These are phyloP conservation scores for Fusarium xyrophilum DNA, from an alignment of 2,329 filamentous ascomycete species.

Conservation along the genomic window DNA sequence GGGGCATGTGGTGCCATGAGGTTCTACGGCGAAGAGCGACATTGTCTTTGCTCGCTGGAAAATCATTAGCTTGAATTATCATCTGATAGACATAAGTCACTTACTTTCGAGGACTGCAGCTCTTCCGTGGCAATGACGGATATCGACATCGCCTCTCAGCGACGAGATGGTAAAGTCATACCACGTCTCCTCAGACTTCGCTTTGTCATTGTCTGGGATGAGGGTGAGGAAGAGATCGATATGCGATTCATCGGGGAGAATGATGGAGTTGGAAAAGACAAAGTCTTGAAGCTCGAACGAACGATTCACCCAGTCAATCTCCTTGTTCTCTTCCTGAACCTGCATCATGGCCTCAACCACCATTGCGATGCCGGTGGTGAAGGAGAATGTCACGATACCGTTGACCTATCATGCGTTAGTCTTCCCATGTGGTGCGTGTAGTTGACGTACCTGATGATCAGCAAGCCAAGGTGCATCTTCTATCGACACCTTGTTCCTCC, in stretches of 20 bases:
- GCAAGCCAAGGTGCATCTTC: conserved; percentile 39
- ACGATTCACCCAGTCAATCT: conserved; percentile 28
- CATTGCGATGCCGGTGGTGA: conserved; percentile 37
- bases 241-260: conserved; percentile 31
- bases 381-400: conserved; percentile 35
- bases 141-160: conserved; percentile 36
- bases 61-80: too few species aligned
- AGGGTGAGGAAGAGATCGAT: conserved; percentile 37
- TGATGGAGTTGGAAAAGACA: conserved; percentile 38
- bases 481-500: conserved; percentile 38
- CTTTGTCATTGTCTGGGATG: conserved; percentile 26
- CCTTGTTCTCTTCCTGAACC: conserved; percentile 32
- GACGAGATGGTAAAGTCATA: conserved; percentile 38
- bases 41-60: not conserved
- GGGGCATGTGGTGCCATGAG: conserved; percentile 37
- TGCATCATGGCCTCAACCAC: conserved; percentile 38
- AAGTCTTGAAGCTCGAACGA: conserved; percentile 36
- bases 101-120: conserved; percentile 28
- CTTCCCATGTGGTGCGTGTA: not conserved
- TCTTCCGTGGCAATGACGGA: conserved; percentile 34
- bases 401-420: conserved; percentile 31
- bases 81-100: not conserved
- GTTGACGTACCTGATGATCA: conserved; percentile 32
- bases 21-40: conserved; percentile 12
- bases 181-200: conserved; percentile 28